phyloP scores from a whole-genome alignment of 2,329 filamentous ascomycete genomes.

The Myrmaecium sp. region DNA sequence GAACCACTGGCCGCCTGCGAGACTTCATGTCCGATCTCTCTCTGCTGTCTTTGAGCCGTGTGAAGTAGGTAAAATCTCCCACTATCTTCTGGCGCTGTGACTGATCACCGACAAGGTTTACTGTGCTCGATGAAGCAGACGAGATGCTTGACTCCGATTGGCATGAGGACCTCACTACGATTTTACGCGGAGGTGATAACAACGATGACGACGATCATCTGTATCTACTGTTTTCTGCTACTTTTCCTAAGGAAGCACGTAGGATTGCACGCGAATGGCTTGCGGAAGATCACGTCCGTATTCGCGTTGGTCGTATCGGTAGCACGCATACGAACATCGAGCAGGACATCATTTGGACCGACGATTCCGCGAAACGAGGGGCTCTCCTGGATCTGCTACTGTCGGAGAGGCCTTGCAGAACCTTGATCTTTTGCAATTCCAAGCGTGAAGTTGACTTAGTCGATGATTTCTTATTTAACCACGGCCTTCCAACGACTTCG shows the following conservation, averaged over 20 bases:
- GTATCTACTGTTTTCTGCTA: constrained; percentile 82
- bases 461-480: constrained; percentile 77
- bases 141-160: constrained; percentile 75
- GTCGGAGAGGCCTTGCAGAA: constrained; percentile 54
- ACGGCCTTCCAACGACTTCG: constrained; percentile 63
- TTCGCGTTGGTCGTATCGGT: constrained; percentile 76
- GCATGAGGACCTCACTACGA: constrained; percentile 55
- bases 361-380: constrained; percentile 49
- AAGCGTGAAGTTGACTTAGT: constrained; percentile 64
- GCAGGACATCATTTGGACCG: constrained; percentile 54
- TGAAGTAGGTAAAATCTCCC: constrained; percentile 43
- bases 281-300: constrained; percentile 53
- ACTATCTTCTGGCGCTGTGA: not conserved
- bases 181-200: constrained; percentile 68
- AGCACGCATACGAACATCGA: constrained; percentile 68
- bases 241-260: constrained; percentile 69
- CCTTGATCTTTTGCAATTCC: constrained; percentile 78
- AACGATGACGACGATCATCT: constrained; percentile 57
- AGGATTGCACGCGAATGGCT: constrained; percentile 64
- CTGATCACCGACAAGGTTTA: constrained; percentile 27
- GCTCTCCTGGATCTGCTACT: constrained; percentile 57
- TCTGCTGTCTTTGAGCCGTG: constrained; percentile 53
- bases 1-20: constrained; percentile 68
- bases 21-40: constrained; percentile 65
- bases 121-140: constrained; percentile 85